Conservation (phyloP, 2,329 filamentous ascomycete species). For the Stylonectria norvegica region DNA sequence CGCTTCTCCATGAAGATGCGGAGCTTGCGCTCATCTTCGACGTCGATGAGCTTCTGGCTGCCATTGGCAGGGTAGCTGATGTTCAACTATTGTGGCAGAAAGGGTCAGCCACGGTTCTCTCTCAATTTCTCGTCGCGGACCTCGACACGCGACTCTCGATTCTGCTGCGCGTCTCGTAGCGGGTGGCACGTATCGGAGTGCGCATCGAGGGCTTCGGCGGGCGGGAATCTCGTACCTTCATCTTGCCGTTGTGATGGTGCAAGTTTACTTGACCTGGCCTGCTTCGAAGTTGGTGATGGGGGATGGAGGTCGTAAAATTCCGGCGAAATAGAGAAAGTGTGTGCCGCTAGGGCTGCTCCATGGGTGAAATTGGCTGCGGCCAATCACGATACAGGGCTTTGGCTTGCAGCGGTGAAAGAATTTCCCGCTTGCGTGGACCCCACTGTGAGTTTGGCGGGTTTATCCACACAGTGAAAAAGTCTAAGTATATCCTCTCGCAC, state of each 20-base stretch:
- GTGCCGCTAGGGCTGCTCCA: slow-evolving; percentile 41
- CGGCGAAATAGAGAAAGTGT: slow-evolving; percentile 39
- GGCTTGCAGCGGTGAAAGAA: slow-evolving; percentile 19
- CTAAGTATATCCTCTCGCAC: too few species aligned
- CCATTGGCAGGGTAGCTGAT: slow-evolving; percentile 94
- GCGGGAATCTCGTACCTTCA: slow-evolving; percentile 40
- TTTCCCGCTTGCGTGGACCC: slow-evolving; percentile 20
- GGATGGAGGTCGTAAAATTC: slow-evolving; percentile 33
- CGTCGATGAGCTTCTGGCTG: slow-evolving; percentile 98
- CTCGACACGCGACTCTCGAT: too few species aligned
- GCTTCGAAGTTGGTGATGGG: slow-evolving; percentile 37
- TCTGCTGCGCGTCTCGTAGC: background rate
- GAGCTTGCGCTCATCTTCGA: slow-evolving; percentile 99
- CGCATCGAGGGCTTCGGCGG: background rate
- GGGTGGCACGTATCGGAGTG: background rate
- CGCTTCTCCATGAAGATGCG: slow-evolving; percentile 98
- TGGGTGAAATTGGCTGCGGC: slow-evolving; percentile 18
- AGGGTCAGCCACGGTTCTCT: slow-evolving; percentile 35
- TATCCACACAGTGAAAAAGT: too few species aligned
- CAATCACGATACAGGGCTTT: slow-evolving; percentile 29
- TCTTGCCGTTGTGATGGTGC: slow-evolving; percentile 46
- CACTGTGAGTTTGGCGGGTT: too few species aligned
- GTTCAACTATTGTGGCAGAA: slow-evolving; percentile 50
- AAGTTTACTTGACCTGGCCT: slow-evolving; percentile 43
- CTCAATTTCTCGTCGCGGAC: too few species aligned